Base-by-base conservation (phyloP, 108 stramenopile species). In the Skeletonema grethae region DNA sequence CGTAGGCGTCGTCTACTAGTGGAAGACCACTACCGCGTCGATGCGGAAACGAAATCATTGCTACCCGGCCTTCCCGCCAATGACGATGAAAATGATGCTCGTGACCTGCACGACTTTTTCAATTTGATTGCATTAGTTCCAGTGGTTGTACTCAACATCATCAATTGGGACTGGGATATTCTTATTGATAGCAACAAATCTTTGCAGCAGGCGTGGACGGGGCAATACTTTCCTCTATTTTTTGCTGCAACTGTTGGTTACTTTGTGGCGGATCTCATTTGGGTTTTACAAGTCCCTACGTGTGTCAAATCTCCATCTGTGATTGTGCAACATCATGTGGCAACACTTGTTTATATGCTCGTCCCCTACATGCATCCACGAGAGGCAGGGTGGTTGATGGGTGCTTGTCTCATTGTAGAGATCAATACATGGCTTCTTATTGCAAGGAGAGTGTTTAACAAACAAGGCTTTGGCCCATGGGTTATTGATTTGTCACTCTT, bases 371-470 rank as follows among this genome's bases (percentile, higher is more conserved):
- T 67, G 28, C 53, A 64, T 55, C 59, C 79, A 71, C 67, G 83
- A n/a, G 64, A 69, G 9, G 9, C 31, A 10, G 81, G 89, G 36
- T 96, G 88, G 86, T 73, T 87, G n/a, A 92, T 96, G 91, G 95
- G 95, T 24, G 90, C 89, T 2, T 90, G 87, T 69, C 79, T 96
- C 63, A 89, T 68, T 62, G 92, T 93, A 4, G 92, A 96, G 73
- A 74, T 93, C 65, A 96, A 96, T 63, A 96, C 95, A 1, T 96
- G 95, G 95, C 92, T 91, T 57, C 85, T 96, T 61, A 93, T 96
- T 45, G 92, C 92, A 8, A 78, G 95, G 57, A 75, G 95, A 22
- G 90, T 96, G n/a, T 92, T 96, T 84, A 93, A 96, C 75, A 92
- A 92, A 53, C 84, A 88, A 63, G 90, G 91, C 8, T 88, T 92